Percentiles rank a stretch among this genome's conserved stretches.
Conservation (phyloP, 106 monocot species). For the Dioscorea alata region DNA sequence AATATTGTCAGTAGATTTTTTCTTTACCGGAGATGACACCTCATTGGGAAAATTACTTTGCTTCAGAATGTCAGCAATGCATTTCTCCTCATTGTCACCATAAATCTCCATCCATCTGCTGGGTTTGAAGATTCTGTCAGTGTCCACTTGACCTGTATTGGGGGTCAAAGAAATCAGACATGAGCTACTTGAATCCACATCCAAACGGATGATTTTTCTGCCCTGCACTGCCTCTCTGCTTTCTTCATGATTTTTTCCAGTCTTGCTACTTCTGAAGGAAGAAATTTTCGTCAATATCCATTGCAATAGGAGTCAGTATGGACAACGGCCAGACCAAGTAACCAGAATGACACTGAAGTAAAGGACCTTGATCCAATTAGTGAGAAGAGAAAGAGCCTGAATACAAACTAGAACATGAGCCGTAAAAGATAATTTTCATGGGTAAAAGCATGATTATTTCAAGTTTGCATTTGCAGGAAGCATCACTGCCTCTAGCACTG, state of each 20-base stretch:
- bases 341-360: slow-evolving; percentile 32
- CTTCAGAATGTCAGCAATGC: slow-evolving; percentile 13
- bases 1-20: slow-evolving; percentile 9
- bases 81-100: slow-evolving; percentile 16
- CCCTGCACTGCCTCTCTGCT: background rate
- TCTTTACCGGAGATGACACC: slow-evolving; percentile 7
- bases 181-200: slow-evolving; percentile 1
- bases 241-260: slow-evolving; percentile 1
- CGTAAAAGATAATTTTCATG: too few relatives aligned
- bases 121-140: background rate
- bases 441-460: too few relatives aligned
- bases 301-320: slow-evolving; percentile 14
- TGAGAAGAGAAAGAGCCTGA: too few relatives aligned
- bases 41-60: slow-evolving; percentile 53
- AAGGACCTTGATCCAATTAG: too few relatives aligned
- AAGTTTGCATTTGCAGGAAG: too few relatives aligned
- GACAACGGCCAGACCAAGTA: slow-evolving; percentile 34
- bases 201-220: background rate
- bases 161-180: background rate
- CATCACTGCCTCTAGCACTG: too few relatives aligned
- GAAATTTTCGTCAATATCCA: slow-evolving; percentile 1
- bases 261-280: background rate
- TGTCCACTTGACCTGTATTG: background rate
- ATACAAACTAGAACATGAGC: too few relatives aligned
- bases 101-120: too few relatives aligned